phyloP scores from a whole-genome alignment of 163 green algal genomes.

The Prototheca stagnorum region DNA sequence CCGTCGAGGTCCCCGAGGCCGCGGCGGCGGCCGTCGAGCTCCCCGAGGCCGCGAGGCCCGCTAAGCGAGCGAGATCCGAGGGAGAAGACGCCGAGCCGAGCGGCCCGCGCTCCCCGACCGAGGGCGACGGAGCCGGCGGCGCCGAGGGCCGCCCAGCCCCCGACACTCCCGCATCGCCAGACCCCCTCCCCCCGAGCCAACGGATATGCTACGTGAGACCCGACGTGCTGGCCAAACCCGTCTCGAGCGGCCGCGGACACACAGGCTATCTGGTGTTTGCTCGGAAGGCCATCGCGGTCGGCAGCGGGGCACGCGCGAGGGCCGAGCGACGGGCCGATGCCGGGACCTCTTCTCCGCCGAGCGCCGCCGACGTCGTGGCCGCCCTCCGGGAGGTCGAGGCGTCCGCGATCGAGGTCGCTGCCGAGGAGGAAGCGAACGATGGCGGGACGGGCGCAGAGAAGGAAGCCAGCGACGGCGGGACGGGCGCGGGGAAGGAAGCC shows the following conservation, averaged over 20 bases:
- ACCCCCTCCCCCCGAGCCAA: not conserved
- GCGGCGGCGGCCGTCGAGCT: not conserved
- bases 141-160: not conserved
- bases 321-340: too few relatives aligned
- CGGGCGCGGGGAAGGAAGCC: too few relatives aligned
- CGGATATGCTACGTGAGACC: not conserved
- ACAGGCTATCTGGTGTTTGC: constrained; percentile 55
- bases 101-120: not conserved
- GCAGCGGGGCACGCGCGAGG: too few relatives aligned
- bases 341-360: not conserved
- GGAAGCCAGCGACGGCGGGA: too few relatives aligned
- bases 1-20: too few relatives aligned
- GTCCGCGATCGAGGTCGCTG: too few relatives aligned
- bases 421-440: too few relatives aligned
- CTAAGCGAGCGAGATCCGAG: not conserved
- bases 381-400: not conserved
- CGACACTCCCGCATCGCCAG: not conserved
- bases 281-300: constrained; percentile 14
- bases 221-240: constrained; percentile 17
- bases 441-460: too few relatives aligned
- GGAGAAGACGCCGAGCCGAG: too few relatives aligned
- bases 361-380: not conserved
- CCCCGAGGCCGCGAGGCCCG: not conserved
- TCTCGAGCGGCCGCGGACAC: constrained; percentile 30
- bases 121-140: not conserved